These are phyloP conservation scores for Alnus glutinosa DNA, from an alignment of 306 rosid species.

Conservation along the genomic window DNA sequence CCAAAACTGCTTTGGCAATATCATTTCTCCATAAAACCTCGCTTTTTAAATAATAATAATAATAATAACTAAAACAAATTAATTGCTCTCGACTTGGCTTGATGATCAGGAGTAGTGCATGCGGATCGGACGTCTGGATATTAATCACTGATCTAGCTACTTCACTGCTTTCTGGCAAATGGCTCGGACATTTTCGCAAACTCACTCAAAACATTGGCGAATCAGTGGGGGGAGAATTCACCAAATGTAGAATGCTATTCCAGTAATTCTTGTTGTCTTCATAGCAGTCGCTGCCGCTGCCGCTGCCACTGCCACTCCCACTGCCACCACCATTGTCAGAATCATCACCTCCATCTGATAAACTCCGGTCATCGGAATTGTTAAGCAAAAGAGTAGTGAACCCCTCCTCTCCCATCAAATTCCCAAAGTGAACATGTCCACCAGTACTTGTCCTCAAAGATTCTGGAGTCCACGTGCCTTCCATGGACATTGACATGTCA, in stretches of 20 bases:
- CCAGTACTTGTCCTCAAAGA: slow-evolving; percentile 31
- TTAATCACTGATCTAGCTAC: background rate
- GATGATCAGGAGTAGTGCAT: too few relatives aligned
- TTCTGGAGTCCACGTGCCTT: slow-evolving; percentile 52
- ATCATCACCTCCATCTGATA: slow-evolving; percentile 63
- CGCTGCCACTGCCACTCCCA: slow-evolving; percentile 29
- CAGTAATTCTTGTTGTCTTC: slow-evolving; percentile 93
- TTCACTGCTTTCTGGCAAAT: background rate
- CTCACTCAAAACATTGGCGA: slow-evolving; percentile 65
- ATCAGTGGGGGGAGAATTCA: slow-evolving; percentile 81
- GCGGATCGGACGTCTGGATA: too few relatives aligned
- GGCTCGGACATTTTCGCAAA: background rate
- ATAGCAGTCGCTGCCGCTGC: slow-evolving; percentile 46
- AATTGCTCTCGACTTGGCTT: slow-evolving; percentile 6
- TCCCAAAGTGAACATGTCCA: slow-evolving; percentile 19
- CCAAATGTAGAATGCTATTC: slow-evolving; percentile 92
- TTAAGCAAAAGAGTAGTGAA: slow-evolving; percentile 86
- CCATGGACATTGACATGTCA: slow-evolving; percentile 60
- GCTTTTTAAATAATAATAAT: background rate
- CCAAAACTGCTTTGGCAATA: slow-evolving; percentile 36
- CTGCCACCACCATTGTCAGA: slow-evolving; percentile 45
- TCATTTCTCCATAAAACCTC: slow-evolving; percentile 18
- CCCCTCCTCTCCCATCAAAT: slow-evolving; percentile 68
- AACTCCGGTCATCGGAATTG: slow-evolving; percentile 58
- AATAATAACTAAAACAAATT: slow-evolving; percentile 18